Conservation (phyloP, 495 filamentous ascomycete species). For the Daldinia vernicosa region DNA sequence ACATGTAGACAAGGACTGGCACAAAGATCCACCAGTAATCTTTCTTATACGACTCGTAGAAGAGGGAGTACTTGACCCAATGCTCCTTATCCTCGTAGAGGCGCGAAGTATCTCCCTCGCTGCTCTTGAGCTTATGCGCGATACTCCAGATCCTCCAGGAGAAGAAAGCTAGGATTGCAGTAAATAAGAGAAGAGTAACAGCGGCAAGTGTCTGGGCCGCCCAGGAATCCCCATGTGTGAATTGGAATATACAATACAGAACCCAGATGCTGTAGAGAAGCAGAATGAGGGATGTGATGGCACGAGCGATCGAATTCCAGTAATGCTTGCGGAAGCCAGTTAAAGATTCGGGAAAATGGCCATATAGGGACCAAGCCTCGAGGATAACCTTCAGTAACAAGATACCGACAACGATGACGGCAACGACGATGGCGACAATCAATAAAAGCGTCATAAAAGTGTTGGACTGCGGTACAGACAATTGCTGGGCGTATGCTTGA, state of each 20-base stretch:
- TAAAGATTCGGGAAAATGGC: slow-evolving; percentile 82
- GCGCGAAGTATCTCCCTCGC: slow-evolving; percentile 74
- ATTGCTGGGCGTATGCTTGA: slow-evolving; percentile 76
- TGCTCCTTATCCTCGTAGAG: slow-evolving; percentile 90
- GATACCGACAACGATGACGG: slow-evolving; percentile 83
- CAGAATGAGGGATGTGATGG: slow-evolving; percentile 89
- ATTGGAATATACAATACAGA: slow-evolving; percentile 95
- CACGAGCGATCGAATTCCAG: slow-evolving; percentile 87
- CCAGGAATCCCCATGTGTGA: slow-evolving; percentile 94
- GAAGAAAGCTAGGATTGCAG: slow-evolving; percentile 79
- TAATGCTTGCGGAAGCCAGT: slow-evolving; percentile 92
- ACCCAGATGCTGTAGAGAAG: slow-evolving; percentile 95
- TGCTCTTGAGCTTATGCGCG: slow-evolving; percentile 75
- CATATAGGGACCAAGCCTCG: slow-evolving; percentile 91
- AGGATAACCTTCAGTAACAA: slow-evolving; percentile 91
- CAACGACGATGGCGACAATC: slow-evolving; percentile 87
- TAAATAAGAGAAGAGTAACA: slow-evolving; percentile 82
- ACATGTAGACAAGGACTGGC: slow-evolving; percentile 90
- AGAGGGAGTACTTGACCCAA: slow-evolving; percentile 95
- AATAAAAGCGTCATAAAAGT: slow-evolving; percentile 96
- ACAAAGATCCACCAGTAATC: slow-evolving; percentile 98
- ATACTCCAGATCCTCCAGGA: slow-evolving; percentile 80
- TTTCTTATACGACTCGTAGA: slow-evolving; percentile 94
- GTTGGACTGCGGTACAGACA: slow-evolving; percentile 85
- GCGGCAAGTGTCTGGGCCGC: slow-evolving; percentile 87